Base-by-base conservation (phyloP, 805 yeast species). In the Jamesozyma spencerorum region DNA sequence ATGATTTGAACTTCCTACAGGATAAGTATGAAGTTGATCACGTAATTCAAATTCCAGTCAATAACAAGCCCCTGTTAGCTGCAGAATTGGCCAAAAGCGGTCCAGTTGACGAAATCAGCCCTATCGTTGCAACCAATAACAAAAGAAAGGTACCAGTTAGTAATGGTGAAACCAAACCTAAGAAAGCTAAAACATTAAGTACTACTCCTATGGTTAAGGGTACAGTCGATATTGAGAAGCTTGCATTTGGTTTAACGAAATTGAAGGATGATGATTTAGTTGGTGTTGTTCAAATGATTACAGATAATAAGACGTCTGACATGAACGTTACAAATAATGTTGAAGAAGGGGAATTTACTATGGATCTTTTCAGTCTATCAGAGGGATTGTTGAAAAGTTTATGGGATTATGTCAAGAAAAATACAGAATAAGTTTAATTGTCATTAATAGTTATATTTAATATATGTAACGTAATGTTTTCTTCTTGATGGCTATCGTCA, bases 211-310 rank as follows among this genome's bases (percentile, higher is more conserved):
- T 92, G 17, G 64, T 75, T 17, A 84, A 82, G 58, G 92, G 88
- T 5, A 71, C 72, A 28, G 80, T 92, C 27, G 97, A 90, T 59
- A 70, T 92, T 51, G 98, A 90, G 58, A 81, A 80, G 57, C 73
- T 90, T 55, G 96, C 97, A 5, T 85, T 81, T 46, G 90, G 92
- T 2, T 72, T 90, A 53, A 85, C 94, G 39, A 85, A 85, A 63
- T 71, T 90, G 49, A 79, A 72, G 43, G 97, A 90, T 64, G 97
- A 92, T 58, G 97, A 92, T 63, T 70, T 90, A 50, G 76, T 92
- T 38, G 94, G 87, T 27, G 92, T 92, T 37, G 97, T 90, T 41
- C 97, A 90, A 65, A 88, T 90, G 96, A 92, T 90, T 31, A 87
- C 95, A 34, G 97, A 90, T 62, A 92, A 92, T 66, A 77, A 85